Conservation (phyloP, 208 protist species). For the Phytomonas francai region DNA sequence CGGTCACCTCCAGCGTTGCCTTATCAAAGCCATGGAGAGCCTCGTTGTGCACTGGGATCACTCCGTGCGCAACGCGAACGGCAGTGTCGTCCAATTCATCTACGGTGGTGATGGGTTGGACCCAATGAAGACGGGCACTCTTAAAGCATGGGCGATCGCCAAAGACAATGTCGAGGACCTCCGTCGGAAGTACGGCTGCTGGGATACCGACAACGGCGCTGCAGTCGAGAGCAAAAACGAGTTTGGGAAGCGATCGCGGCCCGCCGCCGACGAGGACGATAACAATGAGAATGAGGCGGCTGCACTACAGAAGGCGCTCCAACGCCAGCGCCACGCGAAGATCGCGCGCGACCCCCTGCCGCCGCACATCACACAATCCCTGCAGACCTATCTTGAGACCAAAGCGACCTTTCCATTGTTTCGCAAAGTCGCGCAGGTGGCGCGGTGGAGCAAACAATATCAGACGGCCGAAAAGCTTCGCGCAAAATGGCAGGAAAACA, state of each 20-base stretch:
- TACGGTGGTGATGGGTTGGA: conserved; percentile 99
- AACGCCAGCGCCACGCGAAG: conserved; percentile 26
- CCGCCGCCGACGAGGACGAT: conserved; percentile 17
- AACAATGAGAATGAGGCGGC: conserved; percentile 25
- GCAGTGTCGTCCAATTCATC: conserved; percentile 94
- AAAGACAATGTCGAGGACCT: conserved; percentile 79
- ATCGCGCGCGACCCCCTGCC: conserved; percentile 54
- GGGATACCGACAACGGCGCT: not conserved
- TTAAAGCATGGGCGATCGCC: conserved; percentile 90
- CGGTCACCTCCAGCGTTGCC: conserved; percentile 97
- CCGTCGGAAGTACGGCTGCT: conserved; percentile 11
- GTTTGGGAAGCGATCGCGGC: conserved; percentile 1
- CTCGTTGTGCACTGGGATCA: conserved; percentile 93
- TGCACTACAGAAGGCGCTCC: conserved; percentile 21
- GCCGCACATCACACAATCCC: conserved; percentile 19
- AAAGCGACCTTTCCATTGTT: conserved; percentile 69
- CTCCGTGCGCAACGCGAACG: conserved; percentile 93
- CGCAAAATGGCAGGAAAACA: conserved; percentile 43
- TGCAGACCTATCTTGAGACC: conserved; percentile 43
- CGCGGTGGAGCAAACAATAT: conserved; percentile 49
- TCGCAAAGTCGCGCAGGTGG: conserved; percentile 67
- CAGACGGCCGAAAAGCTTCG: conserved; percentile 43
- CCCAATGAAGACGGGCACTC: conserved; percentile 89
- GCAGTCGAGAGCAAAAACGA: not conserved
- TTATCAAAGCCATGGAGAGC: conserved; percentile 96